Evolutionary conservation across 2,329 filamentous ascomycete genomes (phyloP), one percentile per base, ranked within the genome.

Genomic region (Rutstroemia sp.): DNA sequence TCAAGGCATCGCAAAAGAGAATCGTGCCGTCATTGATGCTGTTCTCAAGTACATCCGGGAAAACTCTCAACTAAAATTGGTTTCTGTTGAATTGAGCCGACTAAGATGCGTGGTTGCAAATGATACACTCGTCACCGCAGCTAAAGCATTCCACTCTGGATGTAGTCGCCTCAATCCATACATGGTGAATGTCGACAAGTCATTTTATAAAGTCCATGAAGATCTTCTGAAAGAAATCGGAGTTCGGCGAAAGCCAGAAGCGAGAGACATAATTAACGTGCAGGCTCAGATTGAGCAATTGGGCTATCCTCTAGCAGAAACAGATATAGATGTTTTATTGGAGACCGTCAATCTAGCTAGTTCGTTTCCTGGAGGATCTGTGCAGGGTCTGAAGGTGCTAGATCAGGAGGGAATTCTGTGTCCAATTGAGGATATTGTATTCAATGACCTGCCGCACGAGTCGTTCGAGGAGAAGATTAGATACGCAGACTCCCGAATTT

Each of bases 301-400:
- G 1, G 65, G 63, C 21, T 44, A 38, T 4, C 30, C 48, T 12
- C 60, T 69, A 10, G 48, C 52, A 1, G 59, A 63, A 7, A 42
- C 55, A 1, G 66, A 68, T 39, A 34, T 63, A 3, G 51, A 38
- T 14, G 60, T 67, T 23, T 61, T 67, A 3, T 52, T 67, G 14
- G 64, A 65, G 53, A 58, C 66, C n/a, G 52, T 68, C 14, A 57
- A 52, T 1, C 18, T 66, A 12, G 65, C 63, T 12, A 60, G 59
- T 30, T 42, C 10, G 3, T 56, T 61, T 48, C 38, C 56, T 5
- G 51, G 60, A 18, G 49, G 38, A 19, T 21, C 45, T 12, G 16
- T 63, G 3, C n/a, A 12, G 2, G 49, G 53, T 2, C 38, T 68
- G 4, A 67, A 66, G 57, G 51, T 67, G 5, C 51, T 66, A 18